A percentile compares a stretch with the other conserved stretches of the same genome.
Evolutionary conservation across 148 eudicot species (phyloP).

Genomic region (Arctostaphylos glauca): DNA sequence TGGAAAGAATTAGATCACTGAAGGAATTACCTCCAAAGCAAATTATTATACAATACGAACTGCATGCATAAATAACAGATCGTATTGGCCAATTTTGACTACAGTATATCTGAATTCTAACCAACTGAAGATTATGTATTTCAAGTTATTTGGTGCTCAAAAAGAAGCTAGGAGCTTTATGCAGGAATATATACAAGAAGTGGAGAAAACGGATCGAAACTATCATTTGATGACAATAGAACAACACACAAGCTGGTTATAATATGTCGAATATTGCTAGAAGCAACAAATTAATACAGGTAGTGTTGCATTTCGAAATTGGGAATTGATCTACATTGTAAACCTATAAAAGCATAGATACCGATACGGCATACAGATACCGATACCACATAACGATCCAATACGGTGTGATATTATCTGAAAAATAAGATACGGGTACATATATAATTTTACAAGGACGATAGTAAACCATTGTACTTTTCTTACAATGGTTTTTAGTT

Average conservation of each 20-base stretch:
- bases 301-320: background rate
- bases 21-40: background rate
- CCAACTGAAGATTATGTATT: background rate
- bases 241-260: background rate
- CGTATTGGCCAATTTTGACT: background rate
- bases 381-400: too few species aligned
- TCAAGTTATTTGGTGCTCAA: background rate
- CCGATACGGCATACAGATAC: too few species aligned
- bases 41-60: background rate
- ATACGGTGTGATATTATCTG: too few species aligned
- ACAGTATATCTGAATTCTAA: background rate
- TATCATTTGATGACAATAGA: background rate
- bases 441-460: too few species aligned
- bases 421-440: too few species aligned
- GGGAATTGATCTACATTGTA: background rate
- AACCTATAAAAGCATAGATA: background rate
- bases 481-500: too few species aligned
- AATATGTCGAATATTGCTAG: background rate
- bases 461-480: too few species aligned
- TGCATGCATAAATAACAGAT: background rate
- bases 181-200: background rate
- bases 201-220: background rate
- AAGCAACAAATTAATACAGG: background rate
- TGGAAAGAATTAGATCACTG: background rate
- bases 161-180: conserved; percentile 1